Evolutionary conservation across 1,284 basidiomycete genomes (phyloP), one percentile per base, ranked within the genome.

Genomic region (Sporisorium graminicola): DNA sequence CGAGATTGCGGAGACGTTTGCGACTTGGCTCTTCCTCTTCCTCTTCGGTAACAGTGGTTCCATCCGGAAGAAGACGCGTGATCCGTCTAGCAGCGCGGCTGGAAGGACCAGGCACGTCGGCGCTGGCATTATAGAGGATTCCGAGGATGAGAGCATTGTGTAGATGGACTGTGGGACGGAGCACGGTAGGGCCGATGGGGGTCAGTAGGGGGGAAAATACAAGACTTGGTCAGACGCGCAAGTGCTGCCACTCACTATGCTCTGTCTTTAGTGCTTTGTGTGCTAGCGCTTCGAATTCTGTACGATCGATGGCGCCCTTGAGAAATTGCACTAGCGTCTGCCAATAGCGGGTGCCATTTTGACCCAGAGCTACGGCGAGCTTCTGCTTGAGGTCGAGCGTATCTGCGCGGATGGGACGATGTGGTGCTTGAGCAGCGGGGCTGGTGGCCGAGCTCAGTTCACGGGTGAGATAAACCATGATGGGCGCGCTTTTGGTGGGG

Each of bases 91-190:
- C 44, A 22, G 65, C 50, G 49, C 66, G 62, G 64, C 70, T 70
- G 37, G 76, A 78, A 20, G 81, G 83, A 2, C 80, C 77, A 8
- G 80, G 78, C 12, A 82, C 75, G 50, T 80, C 82, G 47, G 81
- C 73, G 40, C 71, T 78, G 13, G 83, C 83, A 37, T 87, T 87
- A 83, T 86, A 86, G 29, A 88, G 81, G 67, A 88, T 85, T 27
- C 86, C 85, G 49, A 88, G 77, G 54, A 88, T 78, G 22, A 88
- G 77, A 5, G 84, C 79, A 65, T 87, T 87, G 80, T 88, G 87
- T 26, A 87, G 75, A 29, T 86, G 82, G 18, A 86, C 86, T 86
- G 74, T 37, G 24, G 42, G 5, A 3, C 8, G 57, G 31, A 26
- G 10, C 7, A 13, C 12, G 35, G 37, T 3, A 20, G 24, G 16